Conservation (phyloP, 371 early-diverging fungal genomes). For the Mucor plumbeus region DNA sequence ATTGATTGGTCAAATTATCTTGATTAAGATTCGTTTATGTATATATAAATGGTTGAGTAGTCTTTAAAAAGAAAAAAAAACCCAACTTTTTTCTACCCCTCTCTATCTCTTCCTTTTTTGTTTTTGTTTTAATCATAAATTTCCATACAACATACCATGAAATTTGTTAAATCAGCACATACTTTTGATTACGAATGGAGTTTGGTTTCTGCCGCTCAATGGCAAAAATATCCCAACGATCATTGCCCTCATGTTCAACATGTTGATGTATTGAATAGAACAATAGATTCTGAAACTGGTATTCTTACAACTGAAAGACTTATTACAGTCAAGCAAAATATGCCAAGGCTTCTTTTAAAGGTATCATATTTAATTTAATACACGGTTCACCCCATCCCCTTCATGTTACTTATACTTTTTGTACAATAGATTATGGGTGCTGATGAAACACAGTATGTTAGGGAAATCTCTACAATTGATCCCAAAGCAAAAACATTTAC, state of each 20-base stretch:
- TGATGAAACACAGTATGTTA: conserved; percentile 77
- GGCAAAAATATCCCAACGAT: conserved; percentile 97
- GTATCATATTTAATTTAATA: conserved; percentile 31
- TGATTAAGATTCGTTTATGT: neutral
- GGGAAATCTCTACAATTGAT: conserved; percentile 87
- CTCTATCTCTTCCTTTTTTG: neutral
- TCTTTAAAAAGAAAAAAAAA: too few relatives aligned
- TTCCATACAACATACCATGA: conserved; percentile 54
- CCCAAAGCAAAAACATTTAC: conserved; percentile 72
- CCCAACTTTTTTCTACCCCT: too few relatives aligned
- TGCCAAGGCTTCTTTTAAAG: conserved; percentile 76
- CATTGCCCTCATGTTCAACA: conserved; percentile 88
- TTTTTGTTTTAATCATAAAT: neutral
- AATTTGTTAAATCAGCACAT: conserved; percentile 76
- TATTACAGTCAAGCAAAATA: conserved; percentile 85
- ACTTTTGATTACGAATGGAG: conserved; percentile 82
- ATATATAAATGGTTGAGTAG: neutral
- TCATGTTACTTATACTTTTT: neutral
- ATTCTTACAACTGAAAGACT: conserved; percentile 89
- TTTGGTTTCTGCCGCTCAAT: conserved; percentile 89
- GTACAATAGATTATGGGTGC: conserved; percentile 62
- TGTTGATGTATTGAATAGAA: conserved; percentile 86
- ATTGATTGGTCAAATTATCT: neutral
- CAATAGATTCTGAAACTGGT: conserved; percentile 83
- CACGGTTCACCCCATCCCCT: neutral